A percentile compares a stretch with the other conserved stretches of the same genome.
Conservation (phyloP, 768 basidiomycete genomes). For the Lentinula raphanica region DNA sequence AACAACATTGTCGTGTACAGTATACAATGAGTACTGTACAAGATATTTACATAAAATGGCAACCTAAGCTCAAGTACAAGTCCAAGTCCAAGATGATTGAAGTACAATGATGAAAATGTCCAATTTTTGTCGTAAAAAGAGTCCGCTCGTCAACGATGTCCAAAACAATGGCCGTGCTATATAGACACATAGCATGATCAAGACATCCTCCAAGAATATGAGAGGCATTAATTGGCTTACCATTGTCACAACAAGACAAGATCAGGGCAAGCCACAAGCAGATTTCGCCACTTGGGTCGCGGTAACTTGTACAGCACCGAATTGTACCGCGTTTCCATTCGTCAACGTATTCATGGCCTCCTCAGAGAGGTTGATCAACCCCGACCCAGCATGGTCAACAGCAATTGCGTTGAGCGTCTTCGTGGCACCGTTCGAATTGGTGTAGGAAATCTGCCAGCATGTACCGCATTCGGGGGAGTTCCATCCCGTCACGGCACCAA, state of each 20-base stretch:
- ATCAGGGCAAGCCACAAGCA: slow-evolving; percentile 7
- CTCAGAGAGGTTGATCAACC: slow-evolving; percentile 12
- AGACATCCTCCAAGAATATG: too few relatives aligned
- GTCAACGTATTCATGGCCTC: slow-evolving; percentile 14
- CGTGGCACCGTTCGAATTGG: not conserved
- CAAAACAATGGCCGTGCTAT: too few relatives aligned
- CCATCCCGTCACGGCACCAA: slow-evolving; percentile 28
- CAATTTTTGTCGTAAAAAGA: too few relatives aligned
- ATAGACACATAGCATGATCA: too few relatives aligned
- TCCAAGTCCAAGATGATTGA: too few relatives aligned
- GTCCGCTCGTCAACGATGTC: too few relatives aligned
- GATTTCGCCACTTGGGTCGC: slow-evolving; percentile 5
- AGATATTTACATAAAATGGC: too few relatives aligned
- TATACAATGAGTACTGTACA: too few relatives aligned
- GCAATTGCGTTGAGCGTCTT: slow-evolving; percentile 5
- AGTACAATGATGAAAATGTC: too few relatives aligned
- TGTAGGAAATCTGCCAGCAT: slow-evolving; percentile 12
- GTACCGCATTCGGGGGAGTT: slow-evolving; percentile 28
- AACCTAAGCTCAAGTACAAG: too few relatives aligned
- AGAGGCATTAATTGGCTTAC: too few relatives aligned
- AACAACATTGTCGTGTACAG: too few relatives aligned
- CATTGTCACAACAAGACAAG: not conserved
- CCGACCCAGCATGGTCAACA: slow-evolving; percentile 12
- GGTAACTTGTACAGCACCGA: slow-evolving; percentile 11
- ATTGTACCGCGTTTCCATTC: slow-evolving; percentile 11